Evolutionary conservation across 2,329 filamentous ascomycete species (phyloP).

Genomic region (Trichoderma harzianum): DNA sequence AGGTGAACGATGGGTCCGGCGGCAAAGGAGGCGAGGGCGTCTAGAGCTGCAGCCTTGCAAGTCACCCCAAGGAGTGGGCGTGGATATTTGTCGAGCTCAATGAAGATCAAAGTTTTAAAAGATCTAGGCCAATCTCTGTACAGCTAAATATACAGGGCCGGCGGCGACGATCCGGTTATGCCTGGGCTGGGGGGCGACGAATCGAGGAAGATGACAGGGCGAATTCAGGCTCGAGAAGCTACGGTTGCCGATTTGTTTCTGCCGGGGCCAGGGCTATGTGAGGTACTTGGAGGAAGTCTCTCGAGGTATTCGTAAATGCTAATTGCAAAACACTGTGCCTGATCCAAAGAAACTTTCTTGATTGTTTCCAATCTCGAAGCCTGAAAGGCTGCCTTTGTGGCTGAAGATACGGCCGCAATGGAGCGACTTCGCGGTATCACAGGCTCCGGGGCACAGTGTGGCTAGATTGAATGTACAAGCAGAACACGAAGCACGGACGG

Average conservation of each 20-base stretch:
- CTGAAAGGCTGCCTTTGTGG: not conserved
- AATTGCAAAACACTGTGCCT: not conserved
- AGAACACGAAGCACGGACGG: conserved; percentile 2
- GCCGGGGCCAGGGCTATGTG: not conserved
- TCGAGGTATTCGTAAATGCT: not conserved
- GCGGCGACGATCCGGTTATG: not conserved
- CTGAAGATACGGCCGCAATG: not conserved
- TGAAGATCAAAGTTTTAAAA: not conserved
- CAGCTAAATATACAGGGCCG: not conserved
- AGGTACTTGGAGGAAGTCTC: not conserved
- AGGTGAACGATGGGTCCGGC: not conserved
- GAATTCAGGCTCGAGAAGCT: not conserved
- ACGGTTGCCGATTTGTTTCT: not conserved
- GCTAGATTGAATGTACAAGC: conserved; percentile 2
- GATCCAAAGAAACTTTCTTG: not conserved
- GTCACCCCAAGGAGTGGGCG: not conserved
- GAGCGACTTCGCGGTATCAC: not conserved
- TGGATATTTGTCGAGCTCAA: not conserved
- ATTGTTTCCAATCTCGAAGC: not conserved
- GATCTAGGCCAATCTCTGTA: not conserved
- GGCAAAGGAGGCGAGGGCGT: conserved; percentile 4
- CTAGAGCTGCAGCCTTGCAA: conserved; percentile 13
- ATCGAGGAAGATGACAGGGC: not conserved
- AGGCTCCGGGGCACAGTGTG: conserved; percentile 8
- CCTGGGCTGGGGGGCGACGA: not conserved